Evolutionary conservation across 2,329 filamentous ascomycete genomes (phyloP).

Genomic region (Periglandula ipomoeae): DNA sequence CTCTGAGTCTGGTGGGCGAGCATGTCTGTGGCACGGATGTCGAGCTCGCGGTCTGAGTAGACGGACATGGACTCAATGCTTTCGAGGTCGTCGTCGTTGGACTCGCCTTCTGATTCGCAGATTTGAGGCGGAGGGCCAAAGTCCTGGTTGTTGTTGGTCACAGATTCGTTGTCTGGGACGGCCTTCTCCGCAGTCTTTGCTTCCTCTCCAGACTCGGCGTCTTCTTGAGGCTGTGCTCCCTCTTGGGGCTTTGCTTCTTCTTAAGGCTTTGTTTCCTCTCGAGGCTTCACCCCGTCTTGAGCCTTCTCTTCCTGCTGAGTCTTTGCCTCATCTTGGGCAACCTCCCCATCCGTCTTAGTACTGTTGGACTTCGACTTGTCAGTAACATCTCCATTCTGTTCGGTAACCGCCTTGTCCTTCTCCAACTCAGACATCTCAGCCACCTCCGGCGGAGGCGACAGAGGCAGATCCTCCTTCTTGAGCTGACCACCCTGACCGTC

Average conservation of each 20-base stretch:
- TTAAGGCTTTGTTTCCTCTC: no score
- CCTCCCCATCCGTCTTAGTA: no score
- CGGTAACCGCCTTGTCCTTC: background rate
- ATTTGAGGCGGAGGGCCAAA: background rate
- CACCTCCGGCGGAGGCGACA: background rate
- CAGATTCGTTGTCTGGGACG: background rate
- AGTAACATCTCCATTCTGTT: background rate
- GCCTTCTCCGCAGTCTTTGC: background rate
- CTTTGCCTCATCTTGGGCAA: background rate
- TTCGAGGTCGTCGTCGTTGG: slow-evolving; percentile 10
- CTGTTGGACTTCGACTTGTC: background rate
- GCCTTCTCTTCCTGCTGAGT: background rate
- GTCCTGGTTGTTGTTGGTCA: background rate
- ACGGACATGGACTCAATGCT: slow-evolving; percentile 23
- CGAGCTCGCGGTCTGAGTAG: slow-evolving; percentile 30
- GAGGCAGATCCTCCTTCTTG: background rate
- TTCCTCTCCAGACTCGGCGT: no score
- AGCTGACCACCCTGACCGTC: background rate
- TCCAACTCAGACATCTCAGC: background rate
- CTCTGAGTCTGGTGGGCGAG: background rate
- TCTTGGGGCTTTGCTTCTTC: no score
- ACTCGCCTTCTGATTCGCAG: slow-evolving; percentile 16
- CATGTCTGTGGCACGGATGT: slow-evolving; percentile 16
- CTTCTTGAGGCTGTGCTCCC: no score
- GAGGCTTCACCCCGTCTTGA: no score